These are phyloP conservation scores for Eimeria necatrix DNA, from an alignment of 169 alveolate species.

Conservation along the genomic window DNA sequence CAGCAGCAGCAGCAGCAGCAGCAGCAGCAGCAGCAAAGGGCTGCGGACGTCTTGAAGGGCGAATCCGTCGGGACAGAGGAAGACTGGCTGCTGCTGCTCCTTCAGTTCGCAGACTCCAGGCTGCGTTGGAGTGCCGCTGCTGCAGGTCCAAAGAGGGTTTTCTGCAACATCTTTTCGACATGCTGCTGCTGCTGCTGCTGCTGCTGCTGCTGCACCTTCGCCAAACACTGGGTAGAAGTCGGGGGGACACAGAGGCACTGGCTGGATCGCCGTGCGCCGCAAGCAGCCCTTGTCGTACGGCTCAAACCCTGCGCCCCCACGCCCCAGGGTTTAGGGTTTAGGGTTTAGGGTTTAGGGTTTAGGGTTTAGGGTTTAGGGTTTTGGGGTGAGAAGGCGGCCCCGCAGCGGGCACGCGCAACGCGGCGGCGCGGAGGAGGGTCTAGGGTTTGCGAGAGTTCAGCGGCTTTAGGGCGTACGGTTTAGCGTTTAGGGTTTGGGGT, in stretches of 20 bases:
- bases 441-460: too few relatives aligned
- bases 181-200: background rate
- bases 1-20: background rate
- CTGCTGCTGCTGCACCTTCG: background rate
- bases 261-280: constrained; percentile 44
- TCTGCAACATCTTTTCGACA: constrained; percentile 20
- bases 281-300: constrained; percentile 76
- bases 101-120: constrained; percentile 11
- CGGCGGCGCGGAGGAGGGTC: too few relatives aligned
- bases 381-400: too few relatives aligned
- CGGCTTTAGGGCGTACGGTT: too few relatives aligned
- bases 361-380: too few relatives aligned
- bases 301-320: constrained; percentile 35
- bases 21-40: background rate
- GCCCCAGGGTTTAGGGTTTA: background rate
- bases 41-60: background rate
- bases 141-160: constrained; percentile 15
- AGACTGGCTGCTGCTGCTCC: background rate
- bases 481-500: too few relatives aligned
- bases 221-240: background rate
- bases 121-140: background rate
- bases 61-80: background rate
- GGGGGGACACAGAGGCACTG: constrained; percentile 47
- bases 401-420: too few relatives aligned
- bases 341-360: background rate